Evolutionary conservation across 2,329 filamentous ascomycete genomes (phyloP), one percentile per base, ranked within the genome.

Genomic region (Nigrograna mackinnonii): DNA sequence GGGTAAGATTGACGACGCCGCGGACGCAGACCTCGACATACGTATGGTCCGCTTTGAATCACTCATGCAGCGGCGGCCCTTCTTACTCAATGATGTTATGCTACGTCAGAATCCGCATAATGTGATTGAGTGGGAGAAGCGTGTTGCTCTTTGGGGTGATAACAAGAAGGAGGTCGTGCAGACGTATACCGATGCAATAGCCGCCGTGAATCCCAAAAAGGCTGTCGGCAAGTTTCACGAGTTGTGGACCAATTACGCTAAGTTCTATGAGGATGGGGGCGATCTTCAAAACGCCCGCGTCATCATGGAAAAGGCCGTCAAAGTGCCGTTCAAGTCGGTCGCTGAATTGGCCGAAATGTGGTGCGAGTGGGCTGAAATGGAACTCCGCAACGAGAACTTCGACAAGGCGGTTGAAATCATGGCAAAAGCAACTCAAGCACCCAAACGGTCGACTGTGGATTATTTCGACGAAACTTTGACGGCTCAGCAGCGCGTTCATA

Each of bases 291-390:
- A 86, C 52, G 91, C 94, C 26, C 82, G 94, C 22, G 79, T 95
- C 47, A 97, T 99, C 60, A 88, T 97, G 82, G 92, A 97, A 67
- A 99, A 97, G 71, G 92, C 92, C 12, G 89, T 96, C 62, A 97
- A 96, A 64, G 94, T 99, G 1, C 91, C 92, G 0, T 99, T 95
- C 78, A 97, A 96, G 64, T 95, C 91, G 1, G 92, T 99, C n/a
- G 85, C 88, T 21, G 94, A 99, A 69, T 79, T 99, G 44, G 94
- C 94, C 16, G 94, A 99, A 61, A 95, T 94, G 80, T 99, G 94
- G 94, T 95, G 95, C 51, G 91, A 96, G 71, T 99, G 94, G 92
- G 92, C 95, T 1, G 92, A 99, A 70, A 90, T 99, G 87, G 94
- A 99, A 68, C 78, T 99, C 36, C 87, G 94, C 36, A 91, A 91